Percentiles rank a stretch among this genome's conserved stretches.
These are phyloP conservation scores for Hypoxylon sp. DNA, from an alignment of 2,329 filamentous ascomycete species.

Conservation along the genomic window DNA sequence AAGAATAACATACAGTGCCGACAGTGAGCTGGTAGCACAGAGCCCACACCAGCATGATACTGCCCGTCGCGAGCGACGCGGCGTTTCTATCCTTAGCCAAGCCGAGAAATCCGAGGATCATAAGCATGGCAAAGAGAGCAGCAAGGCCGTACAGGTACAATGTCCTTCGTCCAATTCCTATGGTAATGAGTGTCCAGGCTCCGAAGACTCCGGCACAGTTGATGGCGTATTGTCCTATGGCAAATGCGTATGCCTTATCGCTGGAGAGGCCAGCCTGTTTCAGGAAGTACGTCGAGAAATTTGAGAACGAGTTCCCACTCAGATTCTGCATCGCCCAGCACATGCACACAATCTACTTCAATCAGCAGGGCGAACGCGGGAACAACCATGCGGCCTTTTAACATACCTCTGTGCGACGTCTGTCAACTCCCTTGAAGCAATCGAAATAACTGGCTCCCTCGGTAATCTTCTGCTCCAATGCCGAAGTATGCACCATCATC, in stretches of 20 bases:
- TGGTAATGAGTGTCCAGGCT: constrained; percentile 84
- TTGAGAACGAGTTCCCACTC: constrained; percentile 74
- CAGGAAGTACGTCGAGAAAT: constrained; percentile 75
- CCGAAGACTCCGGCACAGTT: constrained; percentile 87
- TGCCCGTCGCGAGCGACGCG: constrained; percentile 82
- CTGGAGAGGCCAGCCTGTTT: constrained; percentile 70
- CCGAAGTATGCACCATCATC: constrained; percentile 94
- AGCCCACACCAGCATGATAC: constrained; percentile 87
- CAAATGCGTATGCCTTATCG: constrained; percentile 69
- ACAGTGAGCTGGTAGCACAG: constrained; percentile 89
- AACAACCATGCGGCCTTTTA: neutral
- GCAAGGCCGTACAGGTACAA: constrained; percentile 84
- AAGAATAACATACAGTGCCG: constrained; percentile 89
- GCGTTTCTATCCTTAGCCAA: constrained; percentile 76
- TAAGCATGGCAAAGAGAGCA: constrained; percentile 80
- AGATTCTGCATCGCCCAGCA: constrained; percentile 75
- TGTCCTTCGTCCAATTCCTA: constrained; percentile 79
- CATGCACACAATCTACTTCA: constrained; percentile 70
- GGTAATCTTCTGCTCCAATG: constrained; percentile 82
- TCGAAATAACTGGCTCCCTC: constrained; percentile 81
- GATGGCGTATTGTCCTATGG: constrained; percentile 76
- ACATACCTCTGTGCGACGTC: constrained; percentile 81
- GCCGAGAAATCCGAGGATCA: constrained; percentile 87
- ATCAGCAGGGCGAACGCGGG: constrained; percentile 25
- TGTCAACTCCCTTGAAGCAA: constrained; percentile 85